Conservation (phyloP, 2,329 filamentous ascomycete genomes). For the Diaporthe longicolla region DNA sequence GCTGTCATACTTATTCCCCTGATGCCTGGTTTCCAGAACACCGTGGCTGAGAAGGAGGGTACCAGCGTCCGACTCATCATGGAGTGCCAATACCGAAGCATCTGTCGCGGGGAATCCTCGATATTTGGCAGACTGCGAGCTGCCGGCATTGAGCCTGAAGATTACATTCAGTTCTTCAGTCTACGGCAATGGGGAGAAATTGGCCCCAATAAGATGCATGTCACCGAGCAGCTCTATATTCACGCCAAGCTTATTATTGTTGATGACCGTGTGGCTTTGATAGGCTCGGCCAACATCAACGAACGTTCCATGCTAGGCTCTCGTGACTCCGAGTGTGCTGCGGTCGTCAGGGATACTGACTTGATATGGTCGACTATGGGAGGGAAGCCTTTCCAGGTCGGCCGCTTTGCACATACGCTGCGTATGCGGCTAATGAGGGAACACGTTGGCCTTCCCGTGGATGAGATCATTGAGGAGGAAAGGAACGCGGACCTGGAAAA, state of each 20-base stretch:
- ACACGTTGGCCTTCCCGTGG: conserved; percentile 95
- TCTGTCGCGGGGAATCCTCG: conserved; percentile 91
- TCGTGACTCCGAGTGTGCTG: conserved; percentile 92
- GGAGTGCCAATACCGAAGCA: conserved; percentile 96
- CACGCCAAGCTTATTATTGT: conserved; percentile 98
- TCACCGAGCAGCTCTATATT: conserved; percentile 97
- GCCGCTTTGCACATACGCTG: conserved; percentile 91
- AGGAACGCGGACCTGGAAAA: conserved; percentile 76
- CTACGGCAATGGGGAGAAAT: conserved; percentile 94
- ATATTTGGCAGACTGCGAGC: conserved; percentile 90
- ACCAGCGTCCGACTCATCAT: conserved; percentile 96
- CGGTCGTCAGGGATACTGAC: conserved; percentile 91
- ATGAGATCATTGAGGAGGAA: conserved; percentile 88
- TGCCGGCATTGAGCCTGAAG: conserved; percentile 88
- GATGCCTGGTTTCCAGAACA: conserved; percentile 99
- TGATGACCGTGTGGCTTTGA: conserved; percentile 92
- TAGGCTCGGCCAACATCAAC: conserved; percentile 98
- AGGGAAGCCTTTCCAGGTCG: conserved; percentile 89
- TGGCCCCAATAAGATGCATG: conserved; percentile 83
- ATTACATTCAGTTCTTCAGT: conserved; percentile 96
- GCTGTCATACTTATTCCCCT: conserved; percentile 91
- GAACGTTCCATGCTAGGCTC: conserved; percentile 95
- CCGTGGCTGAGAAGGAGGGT: conserved; percentile 92
- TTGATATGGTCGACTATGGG: conserved; percentile 95
- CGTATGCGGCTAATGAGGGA: conserved; percentile 96